Evolutionary conservation across 78 protist genomes (phyloP), one percentile per base, ranked within the genome.

Genomic region (Andalucia godoyi): DNA sequence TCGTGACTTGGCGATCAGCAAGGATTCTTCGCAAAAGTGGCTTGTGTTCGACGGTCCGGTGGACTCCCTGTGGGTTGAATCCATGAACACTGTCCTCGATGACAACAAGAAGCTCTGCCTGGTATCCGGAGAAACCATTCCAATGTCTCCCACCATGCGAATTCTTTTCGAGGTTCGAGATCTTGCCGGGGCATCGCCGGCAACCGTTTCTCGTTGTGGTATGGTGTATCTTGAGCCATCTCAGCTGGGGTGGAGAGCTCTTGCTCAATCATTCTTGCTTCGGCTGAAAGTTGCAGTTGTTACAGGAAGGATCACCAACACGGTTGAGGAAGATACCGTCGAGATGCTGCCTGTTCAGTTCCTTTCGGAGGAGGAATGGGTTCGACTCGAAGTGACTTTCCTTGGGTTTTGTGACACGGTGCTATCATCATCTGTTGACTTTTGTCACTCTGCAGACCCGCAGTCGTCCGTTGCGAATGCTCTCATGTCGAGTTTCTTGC

Each of bases 101-200:
- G 91, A 85, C 76, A 80, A 75, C 79, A 85, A 85, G 81, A 81
- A 78, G 74, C 74, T 85, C 51, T 80, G 86, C 55, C 70, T 85
- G 38, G 49, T 47, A 50, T 43, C 59, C 10, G 83, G 91, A 10
- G 85, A 85, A 63, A 73, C 77, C 59, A 80, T 85, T 45, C 41
- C 41, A 29, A 50, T 85, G 50, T 74, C 79, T 25, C 7, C 9
- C 37, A 17, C 10, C 32, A 68, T 78, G 75, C 51, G 38, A 27
- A 70, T 85, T 59, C 46, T 83, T 43, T 83, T 83, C 51, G 89
- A 83, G 63, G 77, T 70, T 12, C 57, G 29, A 15, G 84, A 77
- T 23, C 37, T 83, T 30, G 58, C 74, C 4, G 67, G 27, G 0
- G 89, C 89, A 17, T 79, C 85, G n/a, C 89, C 89, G 2, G 91